Evolutionary conservation across 2,329 filamentous ascomycete species (phyloP), one percentile per base, ranked within the genome.

Genomic region (Pseudopithomyces chartarum): DNA sequence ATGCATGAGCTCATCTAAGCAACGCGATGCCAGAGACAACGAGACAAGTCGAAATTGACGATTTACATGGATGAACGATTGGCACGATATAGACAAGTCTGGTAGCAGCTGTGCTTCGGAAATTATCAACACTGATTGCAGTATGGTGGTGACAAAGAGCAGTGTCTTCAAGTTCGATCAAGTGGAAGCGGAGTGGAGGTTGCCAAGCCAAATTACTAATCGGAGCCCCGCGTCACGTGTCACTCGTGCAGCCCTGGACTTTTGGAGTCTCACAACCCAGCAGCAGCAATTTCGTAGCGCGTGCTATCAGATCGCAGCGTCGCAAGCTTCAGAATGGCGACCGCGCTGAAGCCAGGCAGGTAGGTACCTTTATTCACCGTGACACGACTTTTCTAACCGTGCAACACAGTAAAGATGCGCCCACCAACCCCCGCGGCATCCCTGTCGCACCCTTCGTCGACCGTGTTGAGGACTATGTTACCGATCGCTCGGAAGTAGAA

Each of bases 381-480:
- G 26, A 34, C 20, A 26, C 20, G 7, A 33, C n/a, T 29, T 22
- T 17, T 49, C 57, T 67, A 54, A 63, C 44, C 20, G 33, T 23
- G 33, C 50, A 70, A 55, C 10, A 29, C 57, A 71, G 71, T 71
- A 78, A 79, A 72, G 76, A 80, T 72, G 76, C 76, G 57, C 72
- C 84, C 46, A 90, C 89, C 58, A 96, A 96, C 76, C 89, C 90
- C 45, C 85, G 91, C 68, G 91, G 91, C 58, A 96, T 96, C 58
- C 91, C 91, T 22, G 86, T 85, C 70, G 91, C 91, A 62, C 91
- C 91, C 6, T 95, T 95, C 74, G 90, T 95, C 72, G 90, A 95
- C 78, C 90, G 89, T 67, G 90, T 95, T 61, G 91, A 96, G 76
- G 91, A 96, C 79, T 96, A 94, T 81, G 89, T 95, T 56, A 82